A percentile compares a stretch with the other conserved stretches of the same genome.
phyloP scores from a whole-genome alignment of 2,329 filamentous ascomycete genomes.

The Pestalotiopsis sp. region DNA sequence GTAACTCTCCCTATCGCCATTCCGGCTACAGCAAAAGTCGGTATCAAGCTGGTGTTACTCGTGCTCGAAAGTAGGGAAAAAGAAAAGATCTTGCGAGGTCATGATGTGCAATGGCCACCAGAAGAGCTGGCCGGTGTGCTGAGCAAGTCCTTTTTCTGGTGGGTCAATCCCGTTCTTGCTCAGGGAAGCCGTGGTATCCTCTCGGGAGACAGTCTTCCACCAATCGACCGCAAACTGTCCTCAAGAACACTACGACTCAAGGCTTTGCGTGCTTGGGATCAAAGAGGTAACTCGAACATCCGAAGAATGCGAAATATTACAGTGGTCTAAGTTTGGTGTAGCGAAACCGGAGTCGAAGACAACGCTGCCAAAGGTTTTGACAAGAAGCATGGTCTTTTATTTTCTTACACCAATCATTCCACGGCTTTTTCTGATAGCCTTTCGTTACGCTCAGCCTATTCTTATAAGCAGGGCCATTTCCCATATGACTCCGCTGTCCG shows the following conservation, averaged over 20 bases:
- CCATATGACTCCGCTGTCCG: not conserved
- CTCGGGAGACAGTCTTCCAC: not conserved
- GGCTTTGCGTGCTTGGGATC: not conserved
- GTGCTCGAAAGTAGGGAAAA: too few species aligned
- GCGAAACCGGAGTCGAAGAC: not conserved
- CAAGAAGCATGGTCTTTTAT: not conserved
- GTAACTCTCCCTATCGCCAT: too few species aligned
- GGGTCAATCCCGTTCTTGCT: not conserved
- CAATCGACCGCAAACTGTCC: not conserved
- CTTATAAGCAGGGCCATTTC: not conserved
- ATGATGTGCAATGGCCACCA: too few species aligned
- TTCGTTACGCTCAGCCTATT: constrained; percentile 3
- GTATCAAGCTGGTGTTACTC: too few species aligned
- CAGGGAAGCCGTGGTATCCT: not conserved
- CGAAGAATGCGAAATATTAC: not conserved
- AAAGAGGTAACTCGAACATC: not conserved
- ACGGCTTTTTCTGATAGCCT: not conserved
- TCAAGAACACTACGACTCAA: not conserved
- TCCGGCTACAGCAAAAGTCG: too few species aligned
- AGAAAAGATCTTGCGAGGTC: too few species aligned
- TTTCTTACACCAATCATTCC: constrained; percentile 1
- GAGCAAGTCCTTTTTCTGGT: not conserved
- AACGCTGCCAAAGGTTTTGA: not conserved
- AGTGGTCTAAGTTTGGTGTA: not conserved
- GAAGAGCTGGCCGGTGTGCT: not conserved